Evolutionary conservation across 192 early-diverging fungal genomes (phyloP).

Genomic region (Backusella luteola): DNA sequence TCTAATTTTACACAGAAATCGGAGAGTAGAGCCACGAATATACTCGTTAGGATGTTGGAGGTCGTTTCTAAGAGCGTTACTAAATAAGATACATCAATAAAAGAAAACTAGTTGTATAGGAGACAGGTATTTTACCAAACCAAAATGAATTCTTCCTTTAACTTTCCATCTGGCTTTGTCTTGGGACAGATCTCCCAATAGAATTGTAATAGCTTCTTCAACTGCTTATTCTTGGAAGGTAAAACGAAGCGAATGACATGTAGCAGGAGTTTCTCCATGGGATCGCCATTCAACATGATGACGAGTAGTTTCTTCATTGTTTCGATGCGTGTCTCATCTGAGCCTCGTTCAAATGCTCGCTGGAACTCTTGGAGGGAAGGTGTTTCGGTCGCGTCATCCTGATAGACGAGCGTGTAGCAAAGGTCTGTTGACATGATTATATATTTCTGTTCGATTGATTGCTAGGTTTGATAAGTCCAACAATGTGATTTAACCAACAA

Average conservation of each 20-base stretch:
- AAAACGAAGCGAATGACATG: constrained; percentile 98
- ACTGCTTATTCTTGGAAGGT: constrained; percentile 93
- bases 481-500: not conserved
- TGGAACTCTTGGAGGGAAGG: constrained; percentile 72
- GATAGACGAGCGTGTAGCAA: constrained; percentile 64
- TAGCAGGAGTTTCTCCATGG: constrained; percentile 86
- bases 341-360: constrained; percentile 83
- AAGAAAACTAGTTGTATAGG: not conserved
- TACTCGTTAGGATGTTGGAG: constrained; percentile 99
- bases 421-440: constrained; percentile 35
- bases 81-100: constrained; percentile 16
- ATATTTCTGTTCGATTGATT: not conserved
- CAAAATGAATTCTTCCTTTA: constrained; percentile 95
- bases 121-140: constrained; percentile 63
- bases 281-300: constrained; percentile 92
- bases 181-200: constrained; percentile 99
- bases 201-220: constrained; percentile 95
- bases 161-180: constrained; percentile 84
- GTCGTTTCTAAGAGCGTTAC: constrained; percentile 93
- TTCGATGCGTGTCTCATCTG: constrained; percentile 89
- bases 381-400: constrained; percentile 62
- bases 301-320: constrained; percentile 93
- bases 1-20: constrained; percentile 92
- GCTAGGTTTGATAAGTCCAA: not conserved
- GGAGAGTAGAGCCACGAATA: constrained; percentile 90